Percentiles rank a stretch among this genome's conserved stretches.
These are phyloP conservation scores for Brassica juncea DNA, from an alignment of 345 rosid genomes.

Conservation along the genomic window DNA sequence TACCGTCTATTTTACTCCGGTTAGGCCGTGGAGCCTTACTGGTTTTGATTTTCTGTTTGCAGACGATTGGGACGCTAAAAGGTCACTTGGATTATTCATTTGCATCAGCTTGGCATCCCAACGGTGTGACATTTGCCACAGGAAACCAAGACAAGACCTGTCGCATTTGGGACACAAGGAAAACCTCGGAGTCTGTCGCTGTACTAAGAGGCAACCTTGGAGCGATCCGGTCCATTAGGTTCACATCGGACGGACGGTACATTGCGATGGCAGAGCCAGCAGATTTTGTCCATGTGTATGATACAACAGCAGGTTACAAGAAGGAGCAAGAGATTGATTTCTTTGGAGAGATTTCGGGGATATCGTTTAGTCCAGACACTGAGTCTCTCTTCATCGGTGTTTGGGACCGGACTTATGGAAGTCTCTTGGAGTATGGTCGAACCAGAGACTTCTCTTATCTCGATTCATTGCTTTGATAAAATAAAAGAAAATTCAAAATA, in stretches of 20 bases:
- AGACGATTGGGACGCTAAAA: slow-evolving; percentile 51
- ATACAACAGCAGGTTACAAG: slow-evolving; percentile 55
- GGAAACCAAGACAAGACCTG: slow-evolving; percentile 89
- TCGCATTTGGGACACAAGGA: slow-evolving; percentile 71
- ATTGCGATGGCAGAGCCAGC: slow-evolving; percentile 88
- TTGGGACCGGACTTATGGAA: slow-evolving; percentile 85
- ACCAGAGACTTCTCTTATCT: slow-evolving; percentile 66
- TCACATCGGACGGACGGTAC: slow-evolving; percentile 62
- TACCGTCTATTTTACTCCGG: not conserved
- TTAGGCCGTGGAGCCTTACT: slow-evolving; percentile 1
- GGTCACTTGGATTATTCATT: slow-evolving; percentile 82
- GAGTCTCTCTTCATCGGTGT: slow-evolving; percentile 79
- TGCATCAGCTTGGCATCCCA: slow-evolving; percentile 85
- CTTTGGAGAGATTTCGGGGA: slow-evolving; percentile 84
- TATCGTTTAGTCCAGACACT: slow-evolving; percentile 76
- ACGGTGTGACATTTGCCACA: slow-evolving; percentile 70
- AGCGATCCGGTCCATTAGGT: slow-evolving; percentile 71
- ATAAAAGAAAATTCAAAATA: not conserved
- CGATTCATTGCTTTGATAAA: slow-evolving; percentile 52
- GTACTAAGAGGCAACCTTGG: slow-evolving; percentile 76
- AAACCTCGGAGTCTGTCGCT: slow-evolving; percentile 56
- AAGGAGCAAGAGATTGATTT: slow-evolving; percentile 83
- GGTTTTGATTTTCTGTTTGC: slow-evolving; percentile 19
- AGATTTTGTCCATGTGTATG: slow-evolving; percentile 76
- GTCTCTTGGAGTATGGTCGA: slow-evolving; percentile 78